These are phyloP conservation scores for Phytophthora pluvialis DNA, from an alignment of 352 stramenopile genomes.

Conservation along the genomic window DNA sequence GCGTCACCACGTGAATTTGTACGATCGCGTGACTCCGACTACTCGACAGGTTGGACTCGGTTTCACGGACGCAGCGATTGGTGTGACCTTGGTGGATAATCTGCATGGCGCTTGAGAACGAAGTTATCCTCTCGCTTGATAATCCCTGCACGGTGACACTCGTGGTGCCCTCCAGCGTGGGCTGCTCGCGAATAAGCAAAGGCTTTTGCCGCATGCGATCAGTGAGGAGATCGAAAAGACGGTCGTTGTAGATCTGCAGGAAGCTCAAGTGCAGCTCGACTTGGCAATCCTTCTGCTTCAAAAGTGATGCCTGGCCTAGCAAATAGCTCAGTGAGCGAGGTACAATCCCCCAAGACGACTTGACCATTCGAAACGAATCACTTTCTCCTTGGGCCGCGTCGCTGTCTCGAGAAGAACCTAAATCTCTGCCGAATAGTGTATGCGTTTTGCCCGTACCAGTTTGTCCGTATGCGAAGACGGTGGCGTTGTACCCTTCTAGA, in stretches of 20 bases:
- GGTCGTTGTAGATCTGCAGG: conserved; percentile 96
- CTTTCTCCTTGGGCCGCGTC: not conserved
- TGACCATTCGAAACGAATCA: conserved; percentile 20
- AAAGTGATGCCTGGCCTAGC: conserved; percentile 35
- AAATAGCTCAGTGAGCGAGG: conserved; percentile 80
- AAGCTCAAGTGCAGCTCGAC: conserved; percentile 85
- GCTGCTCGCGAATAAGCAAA: conserved; percentile 74
- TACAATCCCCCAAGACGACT: conserved; percentile 74
- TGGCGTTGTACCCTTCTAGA: conserved; percentile 89
- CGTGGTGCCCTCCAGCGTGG: conserved; percentile 52
- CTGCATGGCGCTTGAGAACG: conserved; percentile 56
- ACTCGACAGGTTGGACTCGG: conserved; percentile 86
- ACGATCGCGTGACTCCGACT: conserved; percentile 93
- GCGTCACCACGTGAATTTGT: conserved; percentile 78
- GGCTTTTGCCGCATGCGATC: conserved; percentile 70
- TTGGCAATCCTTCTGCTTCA: conserved; percentile 18
- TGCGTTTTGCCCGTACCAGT: conserved; percentile 93
- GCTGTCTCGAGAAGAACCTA: conserved; percentile 5
- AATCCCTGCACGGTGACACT: conserved; percentile 68
- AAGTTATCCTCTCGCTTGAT: conserved; percentile 52
- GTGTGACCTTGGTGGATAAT: conserved; percentile 54
- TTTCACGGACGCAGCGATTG: conserved; percentile 82
- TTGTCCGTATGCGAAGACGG: conserved; percentile 93
- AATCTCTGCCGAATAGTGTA: conserved; percentile 87
- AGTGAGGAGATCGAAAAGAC: conserved; percentile 90